A percentile compares a stretch with the other conserved stretches of the same genome.
These are phyloP conservation scores for Aristolochia fimbriata DNA, from an alignment of 164 flowering plant genomes.

Conservation along the genomic window DNA sequence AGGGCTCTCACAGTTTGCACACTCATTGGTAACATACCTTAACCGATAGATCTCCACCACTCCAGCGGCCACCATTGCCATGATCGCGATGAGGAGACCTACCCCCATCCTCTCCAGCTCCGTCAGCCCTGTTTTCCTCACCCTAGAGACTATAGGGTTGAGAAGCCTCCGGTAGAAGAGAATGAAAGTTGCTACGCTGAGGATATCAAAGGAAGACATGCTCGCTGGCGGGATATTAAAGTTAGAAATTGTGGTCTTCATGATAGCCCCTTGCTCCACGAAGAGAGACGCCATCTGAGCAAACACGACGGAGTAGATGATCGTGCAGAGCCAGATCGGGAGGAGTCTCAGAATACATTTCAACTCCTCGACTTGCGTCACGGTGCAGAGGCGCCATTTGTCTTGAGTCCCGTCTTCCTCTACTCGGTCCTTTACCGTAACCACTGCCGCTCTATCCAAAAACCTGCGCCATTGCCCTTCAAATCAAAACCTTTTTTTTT, in stretches of 20 bases:
- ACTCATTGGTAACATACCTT: slow-evolving; percentile 42
- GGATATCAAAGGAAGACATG: slow-evolving; percentile 94
- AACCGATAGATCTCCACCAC: slow-evolving; percentile 65
- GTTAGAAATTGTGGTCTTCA: slow-evolving; percentile 48
- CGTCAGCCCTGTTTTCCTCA: slow-evolving; percentile 50
- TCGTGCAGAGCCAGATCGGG: slow-evolving; percentile 94
- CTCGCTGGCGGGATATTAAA: slow-evolving; percentile 81
- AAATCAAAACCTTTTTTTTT: too few species aligned
- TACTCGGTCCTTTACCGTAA: slow-evolving; percentile 37
- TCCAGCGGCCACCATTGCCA: slow-evolving; percentile 83
- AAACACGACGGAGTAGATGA: slow-evolving; percentile 81
- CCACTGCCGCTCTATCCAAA: slow-evolving; percentile 67
- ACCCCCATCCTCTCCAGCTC: slow-evolving; percentile 93
- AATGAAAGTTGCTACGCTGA: slow-evolving; percentile 72
- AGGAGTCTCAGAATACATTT: slow-evolving; percentile 80
- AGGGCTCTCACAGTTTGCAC: slow-evolving; percentile 49
- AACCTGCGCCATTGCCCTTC: slow-evolving; percentile 31
- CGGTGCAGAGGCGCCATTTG: slow-evolving; percentile 71
- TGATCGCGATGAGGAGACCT: slow-evolving; percentile 66
- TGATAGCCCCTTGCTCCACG: slow-evolving; percentile 91
- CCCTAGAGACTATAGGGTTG: slow-evolving; percentile 43
- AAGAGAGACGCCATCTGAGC: slow-evolving; percentile 96
- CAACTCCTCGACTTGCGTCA: slow-evolving; percentile 89
- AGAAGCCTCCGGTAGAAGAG: slow-evolving; percentile 58
- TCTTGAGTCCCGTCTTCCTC: slow-evolving; percentile 18